These are phyloP conservation scores for Ilyonectria sp. DNA, from an alignment of 2,329 filamentous ascomycete species.

Conservation along the genomic window DNA sequence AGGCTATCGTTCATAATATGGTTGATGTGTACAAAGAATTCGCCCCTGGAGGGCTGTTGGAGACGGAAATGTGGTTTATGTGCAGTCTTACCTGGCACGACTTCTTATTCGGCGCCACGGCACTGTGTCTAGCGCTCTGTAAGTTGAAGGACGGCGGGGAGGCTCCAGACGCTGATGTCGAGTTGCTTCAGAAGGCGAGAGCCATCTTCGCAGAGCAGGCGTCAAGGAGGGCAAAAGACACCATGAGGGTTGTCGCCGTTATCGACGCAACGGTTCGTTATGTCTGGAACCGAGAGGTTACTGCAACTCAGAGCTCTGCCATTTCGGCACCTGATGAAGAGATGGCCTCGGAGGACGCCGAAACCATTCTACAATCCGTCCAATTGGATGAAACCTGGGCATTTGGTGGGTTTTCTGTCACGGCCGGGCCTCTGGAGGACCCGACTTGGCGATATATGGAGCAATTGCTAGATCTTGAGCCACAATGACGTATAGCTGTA, in stretches of 20 bases:
- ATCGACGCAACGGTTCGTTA: conserved; percentile 1
- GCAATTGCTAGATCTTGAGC: conserved; percentile 1
- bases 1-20: conserved; percentile 5
- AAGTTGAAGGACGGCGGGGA: neutral
- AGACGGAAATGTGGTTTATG: conserved; percentile 13
- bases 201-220: neutral
- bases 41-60: conserved; percentile 1
- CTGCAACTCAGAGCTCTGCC: neutral
- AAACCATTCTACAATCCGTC: neutral
- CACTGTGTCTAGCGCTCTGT: conserved; percentile 7
- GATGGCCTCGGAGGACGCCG: neutral
- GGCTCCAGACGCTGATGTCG: neutral
- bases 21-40: conserved; percentile 2
- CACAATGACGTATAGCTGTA: neutral
- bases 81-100: conserved; percentile 18
- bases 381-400: neutral
- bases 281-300: neutral
- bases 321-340: neutral
- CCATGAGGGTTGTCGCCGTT: conserved; percentile 6
- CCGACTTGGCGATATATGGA: conserved; percentile 5
- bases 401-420: neutral
- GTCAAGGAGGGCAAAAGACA: neutral
- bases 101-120: conserved; percentile 12
- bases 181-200: neutral
- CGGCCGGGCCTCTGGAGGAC: neutral